A percentile compares a stretch with the other conserved stretches of the same genome.
phyloP scores from a whole-genome alignment of 164 flowering plant species.

The Euptelea pleiosperma region DNA sequence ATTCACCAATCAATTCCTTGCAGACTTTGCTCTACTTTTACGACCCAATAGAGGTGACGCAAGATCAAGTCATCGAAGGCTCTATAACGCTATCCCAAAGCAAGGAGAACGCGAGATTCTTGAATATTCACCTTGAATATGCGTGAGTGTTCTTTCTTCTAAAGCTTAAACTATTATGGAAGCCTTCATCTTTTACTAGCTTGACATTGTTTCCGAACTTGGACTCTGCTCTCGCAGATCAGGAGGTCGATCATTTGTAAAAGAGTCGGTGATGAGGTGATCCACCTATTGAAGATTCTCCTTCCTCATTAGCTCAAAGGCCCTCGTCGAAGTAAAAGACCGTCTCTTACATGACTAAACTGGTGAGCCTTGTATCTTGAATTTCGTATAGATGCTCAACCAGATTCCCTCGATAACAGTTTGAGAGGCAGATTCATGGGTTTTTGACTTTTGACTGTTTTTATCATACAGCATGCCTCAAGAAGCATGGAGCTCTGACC shows the following conservation, averaged over 20 bases:
- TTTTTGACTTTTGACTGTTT: no score
- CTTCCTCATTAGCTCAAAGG: neutral
- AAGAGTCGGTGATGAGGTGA: slow-evolving; percentile 81
- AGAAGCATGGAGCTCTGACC: no score
- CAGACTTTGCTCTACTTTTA: slow-evolving; percentile 91
- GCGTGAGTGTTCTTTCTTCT: slow-evolving; percentile 45
- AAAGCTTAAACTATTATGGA: neutral
- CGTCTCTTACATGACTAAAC: no score
- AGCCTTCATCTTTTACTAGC: neutral
- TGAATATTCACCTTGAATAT: slow-evolving; percentile 88
- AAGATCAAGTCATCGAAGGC: slow-evolving; percentile 93
- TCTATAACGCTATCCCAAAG: slow-evolving; percentile 76
- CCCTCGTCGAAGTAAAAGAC: neutral
- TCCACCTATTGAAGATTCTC: neutral
- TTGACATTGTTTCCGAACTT: neutral
- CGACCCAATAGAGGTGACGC: slow-evolving; percentile 85
- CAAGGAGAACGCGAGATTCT: slow-evolving; percentile 79
- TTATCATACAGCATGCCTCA: no score
- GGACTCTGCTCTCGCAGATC: slow-evolving; percentile 47
- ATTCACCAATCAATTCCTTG: slow-evolving; percentile 19
- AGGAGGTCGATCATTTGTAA: slow-evolving; percentile 74
- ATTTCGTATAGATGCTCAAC: no score
- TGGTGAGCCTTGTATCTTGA: no score
- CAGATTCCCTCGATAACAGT: no score
- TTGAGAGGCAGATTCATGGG: no score